These are phyloP conservation scores for Gracilaria caudata DNA, from an alignment of 23 red algal species.

Conservation along the genomic window DNA sequence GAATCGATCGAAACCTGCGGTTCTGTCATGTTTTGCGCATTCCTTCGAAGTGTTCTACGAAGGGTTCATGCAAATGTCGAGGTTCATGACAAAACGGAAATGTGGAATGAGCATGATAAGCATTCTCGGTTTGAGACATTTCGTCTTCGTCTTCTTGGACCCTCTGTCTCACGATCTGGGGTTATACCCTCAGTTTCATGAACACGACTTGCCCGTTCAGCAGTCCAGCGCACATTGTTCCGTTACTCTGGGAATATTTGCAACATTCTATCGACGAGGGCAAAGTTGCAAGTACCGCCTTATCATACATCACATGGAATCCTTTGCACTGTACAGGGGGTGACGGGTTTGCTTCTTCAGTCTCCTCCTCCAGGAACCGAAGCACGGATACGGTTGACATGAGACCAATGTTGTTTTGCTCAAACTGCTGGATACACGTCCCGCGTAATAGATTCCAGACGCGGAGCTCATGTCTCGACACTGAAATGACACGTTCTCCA, in stretches of 20 bases:
- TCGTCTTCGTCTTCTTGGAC: not conserved
- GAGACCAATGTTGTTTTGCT: not conserved
- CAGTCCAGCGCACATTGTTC: constrained; percentile 7
- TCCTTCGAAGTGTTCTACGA: too few relatives aligned
- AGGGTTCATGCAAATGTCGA: too few relatives aligned
- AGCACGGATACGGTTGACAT: not conserved
- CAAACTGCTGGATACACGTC: not conserved
- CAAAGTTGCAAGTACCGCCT: constrained; percentile 2
- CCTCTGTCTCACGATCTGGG: not conserved
- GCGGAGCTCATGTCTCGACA: constrained; percentile 5
- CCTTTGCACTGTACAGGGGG: constrained; percentile 6
- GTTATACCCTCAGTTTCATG: not conserved
- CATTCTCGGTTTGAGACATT: not conserved
- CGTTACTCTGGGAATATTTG: not conserved
- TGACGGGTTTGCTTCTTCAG: not conserved
- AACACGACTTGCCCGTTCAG: constrained; percentile 16
- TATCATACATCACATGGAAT: not conserved
- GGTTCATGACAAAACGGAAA: too few relatives aligned
- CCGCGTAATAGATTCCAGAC: not conserved
- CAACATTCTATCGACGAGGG: constrained; percentile 15
- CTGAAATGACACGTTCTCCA: constrained; percentile 3
- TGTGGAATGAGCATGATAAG: not conserved
- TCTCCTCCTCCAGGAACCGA: not conserved
- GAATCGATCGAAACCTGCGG: too few relatives aligned
- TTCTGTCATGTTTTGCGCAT: too few relatives aligned